phyloP scores from a whole-genome alignment of 2,329 filamentous ascomycete genomes.

The Aspergillus candidus region DNA sequence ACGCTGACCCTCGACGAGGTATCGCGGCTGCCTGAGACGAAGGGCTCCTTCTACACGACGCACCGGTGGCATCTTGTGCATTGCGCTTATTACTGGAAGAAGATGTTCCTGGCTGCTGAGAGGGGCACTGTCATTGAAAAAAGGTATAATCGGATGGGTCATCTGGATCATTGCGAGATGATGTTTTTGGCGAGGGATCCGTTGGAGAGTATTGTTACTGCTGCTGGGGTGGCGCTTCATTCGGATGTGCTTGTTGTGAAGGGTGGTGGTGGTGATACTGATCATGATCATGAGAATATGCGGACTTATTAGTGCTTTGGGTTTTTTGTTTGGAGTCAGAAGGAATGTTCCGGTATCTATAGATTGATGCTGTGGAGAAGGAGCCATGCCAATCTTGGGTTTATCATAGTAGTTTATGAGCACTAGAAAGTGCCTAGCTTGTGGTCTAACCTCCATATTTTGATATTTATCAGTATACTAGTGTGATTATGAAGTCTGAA shows the following conservation, averaged over 20 bases:
- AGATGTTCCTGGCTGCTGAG: slow-evolving; percentile 12
- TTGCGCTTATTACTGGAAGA: slow-evolving; percentile 32
- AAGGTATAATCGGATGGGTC: slow-evolving; percentile 12
- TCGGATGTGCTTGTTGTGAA: slow-evolving; percentile 1
- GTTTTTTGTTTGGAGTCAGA: no score
- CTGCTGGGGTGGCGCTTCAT: slow-evolving; percentile 5
- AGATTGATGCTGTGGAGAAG: no score
- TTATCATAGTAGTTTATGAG: no score
- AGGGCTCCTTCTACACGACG: slow-evolving; percentile 14
- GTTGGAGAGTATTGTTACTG: slow-evolving; percentile 5
- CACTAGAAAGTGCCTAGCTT: no score
- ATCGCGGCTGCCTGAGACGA: slow-evolving; percentile 14
- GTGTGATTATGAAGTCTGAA: no score
- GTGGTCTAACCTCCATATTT: no score
- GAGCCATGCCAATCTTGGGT: no score
- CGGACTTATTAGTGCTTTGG: no score
- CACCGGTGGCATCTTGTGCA: slow-evolving; percentile 28
- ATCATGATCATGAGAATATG: no score
- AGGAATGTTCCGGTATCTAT: no score
- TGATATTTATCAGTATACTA: no score
- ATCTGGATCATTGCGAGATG: slow-evolving; percentile 13
- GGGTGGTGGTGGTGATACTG: no score
- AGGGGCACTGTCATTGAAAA: slow-evolving; percentile 18
- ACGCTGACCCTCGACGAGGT: slow-evolving; percentile 13
- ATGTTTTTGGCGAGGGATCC: slow-evolving; percentile 9